phyloP scores from a whole-genome alignment of 192 early-diverging fungal species.

The Umbelopsis sp. region DNA sequence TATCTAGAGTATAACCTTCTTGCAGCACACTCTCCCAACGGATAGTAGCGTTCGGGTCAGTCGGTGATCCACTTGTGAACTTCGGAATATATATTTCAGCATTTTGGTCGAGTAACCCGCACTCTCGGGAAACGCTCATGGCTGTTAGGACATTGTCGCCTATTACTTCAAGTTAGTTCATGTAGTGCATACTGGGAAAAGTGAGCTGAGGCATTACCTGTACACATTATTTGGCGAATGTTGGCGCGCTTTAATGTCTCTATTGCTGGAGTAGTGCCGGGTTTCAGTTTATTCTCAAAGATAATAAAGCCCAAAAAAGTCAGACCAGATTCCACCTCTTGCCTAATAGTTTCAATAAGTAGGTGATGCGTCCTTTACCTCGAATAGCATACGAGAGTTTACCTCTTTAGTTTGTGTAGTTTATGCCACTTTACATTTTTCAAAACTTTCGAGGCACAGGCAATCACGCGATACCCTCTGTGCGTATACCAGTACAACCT shows the following conservation, averaged over 20 bases:
- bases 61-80: slow-evolving; percentile 58
- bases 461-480: slow-evolving; percentile 97
- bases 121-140: slow-evolving; percentile 92
- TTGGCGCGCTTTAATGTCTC: slow-evolving; percentile 76
- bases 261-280: slow-evolving; percentile 78
- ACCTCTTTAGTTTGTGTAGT: slow-evolving; percentile 72
- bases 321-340: slow-evolving; percentile 83
- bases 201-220: slow-evolving; percentile 52
- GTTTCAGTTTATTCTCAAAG: slow-evolving; percentile 99
- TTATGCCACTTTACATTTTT: slow-evolving; percentile 69
- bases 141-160: slow-evolving; percentile 97
- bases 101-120: slow-evolving; percentile 79
- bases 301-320: slow-evolving; percentile 94
- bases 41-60: slow-evolving; percentile 58
- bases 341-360: slow-evolving; percentile 50
- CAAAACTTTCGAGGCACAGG: slow-evolving; percentile 83
- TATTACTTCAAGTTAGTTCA: slow-evolving; percentile 3
- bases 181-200: not conserved
- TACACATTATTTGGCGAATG: slow-evolving; percentile 98
- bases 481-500: slow-evolving; percentile 87
- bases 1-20: slow-evolving; percentile 46
- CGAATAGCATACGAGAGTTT: not conserved
- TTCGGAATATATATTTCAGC: slow-evolving; percentile 81
- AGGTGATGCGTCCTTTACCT: not conserved
- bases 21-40: slow-evolving; percentile 70